A percentile compares a stretch with the other conserved stretches of the same genome.
These are phyloP conservation scores for Daedalea quercina DNA, from an alignment of 768 basidiomycete species.

Conservation along the genomic window DNA sequence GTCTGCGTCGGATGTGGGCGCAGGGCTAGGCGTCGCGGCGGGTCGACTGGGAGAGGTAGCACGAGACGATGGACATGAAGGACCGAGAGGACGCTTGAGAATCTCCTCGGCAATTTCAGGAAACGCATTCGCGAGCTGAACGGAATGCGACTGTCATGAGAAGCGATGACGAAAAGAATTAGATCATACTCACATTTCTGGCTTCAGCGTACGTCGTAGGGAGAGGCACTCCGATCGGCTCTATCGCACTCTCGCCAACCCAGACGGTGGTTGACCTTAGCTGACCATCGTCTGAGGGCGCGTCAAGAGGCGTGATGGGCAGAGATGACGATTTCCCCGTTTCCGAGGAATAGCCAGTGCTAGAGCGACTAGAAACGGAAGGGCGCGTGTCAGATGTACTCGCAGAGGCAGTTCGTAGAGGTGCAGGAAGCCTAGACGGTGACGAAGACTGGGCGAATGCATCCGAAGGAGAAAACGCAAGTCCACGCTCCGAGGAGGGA, in stretches of 20 bases:
- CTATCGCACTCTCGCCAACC: background rate
- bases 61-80: background rate
- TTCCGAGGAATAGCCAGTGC: background rate
- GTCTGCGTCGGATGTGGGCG: background rate
- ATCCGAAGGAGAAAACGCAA: too few relatives aligned
- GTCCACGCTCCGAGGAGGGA: background rate
- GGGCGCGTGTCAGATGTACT: background rate
- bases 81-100: constrained; percentile 7
- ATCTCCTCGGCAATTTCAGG: constrained; percentile 13
- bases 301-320: background rate
- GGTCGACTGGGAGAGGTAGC: background rate
- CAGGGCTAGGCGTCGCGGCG: background rate
- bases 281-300: background rate
- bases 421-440: too few relatives aligned
- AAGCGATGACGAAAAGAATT: background rate
- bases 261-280: background rate
- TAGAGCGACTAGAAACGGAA: background rate
- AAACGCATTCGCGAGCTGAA: constrained; percentile 12
- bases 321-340: background rate
- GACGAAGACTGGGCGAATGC: too few relatives aligned
- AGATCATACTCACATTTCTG: constrained; percentile 13
- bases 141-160: background rate
- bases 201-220: constrained; percentile 20
- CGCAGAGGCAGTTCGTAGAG: too few relatives aligned
- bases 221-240: constrained; percentile 11